Base-by-base conservation (phyloP, 441 rosid genomes). In the Theobroma grandiflorum region DNA sequence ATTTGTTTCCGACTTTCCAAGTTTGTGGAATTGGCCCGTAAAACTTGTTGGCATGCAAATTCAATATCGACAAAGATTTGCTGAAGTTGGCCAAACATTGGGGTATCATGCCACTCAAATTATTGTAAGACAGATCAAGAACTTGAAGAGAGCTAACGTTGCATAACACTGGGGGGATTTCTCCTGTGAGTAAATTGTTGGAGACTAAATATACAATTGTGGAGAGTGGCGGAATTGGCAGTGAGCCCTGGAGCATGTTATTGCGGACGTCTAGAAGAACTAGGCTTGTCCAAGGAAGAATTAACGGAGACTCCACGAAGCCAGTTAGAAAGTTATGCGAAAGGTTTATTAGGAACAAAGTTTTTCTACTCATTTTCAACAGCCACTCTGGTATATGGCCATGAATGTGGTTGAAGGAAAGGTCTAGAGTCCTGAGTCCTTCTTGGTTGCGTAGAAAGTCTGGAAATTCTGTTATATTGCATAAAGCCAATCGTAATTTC, bases 51-150 rank as follows among this genome's bases (percentile, higher is more conserved):
- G 3, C 55, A 18, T 76, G 42, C 8, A 84, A 61, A 57, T 78
- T 55, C 49, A 84, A 31, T 0, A 75, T 55, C 4, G 42, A 11
- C 1, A 81, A 33, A 4, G 12, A 37, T 4, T 10, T 40, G 14
- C 69, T 75, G 6, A 66, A 76, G 61, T 68, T 72, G 1, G 22
- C 82, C 26, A 85, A 69, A 26, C 82, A 80, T 9, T 43, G 58
- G 8, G 82, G 85, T 26, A 85, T 70, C 3, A 3, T 20, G 11
- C 85, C 82, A 59, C 58, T 80, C 79, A 82, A 53, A 45, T 57
- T 75, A 52, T 80, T 80, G 9, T 78, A 45, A 7, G 86, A 85
- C 33, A 85, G 4, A 71, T 71, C 75, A 71, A 71, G 61, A 20
- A 47, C 8, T 26, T n/a, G 40, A 26, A 71, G 57, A 35, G 71